These are phyloP conservation scores for Kodamaea lidongshanica DNA, from an alignment of 805 yeast species.

Conservation along the genomic window DNA sequence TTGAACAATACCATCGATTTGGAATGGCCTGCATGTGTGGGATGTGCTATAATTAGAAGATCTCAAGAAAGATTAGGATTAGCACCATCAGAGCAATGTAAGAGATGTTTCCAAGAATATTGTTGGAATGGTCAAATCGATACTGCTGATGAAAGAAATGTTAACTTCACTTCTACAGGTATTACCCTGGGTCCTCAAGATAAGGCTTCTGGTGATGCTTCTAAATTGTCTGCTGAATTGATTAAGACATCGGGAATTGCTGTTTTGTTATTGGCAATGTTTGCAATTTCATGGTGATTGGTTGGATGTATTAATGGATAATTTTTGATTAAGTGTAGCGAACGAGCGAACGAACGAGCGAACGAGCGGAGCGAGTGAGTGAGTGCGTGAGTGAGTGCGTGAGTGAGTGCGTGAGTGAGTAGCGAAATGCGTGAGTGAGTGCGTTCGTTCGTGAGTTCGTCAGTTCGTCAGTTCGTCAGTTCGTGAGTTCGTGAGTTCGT, in stretches of 20 bases:
- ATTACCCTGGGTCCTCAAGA: slow-evolving; percentile 24
- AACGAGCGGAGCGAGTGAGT: too few relatives aligned
- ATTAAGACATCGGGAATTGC: slow-evolving; percentile 16
- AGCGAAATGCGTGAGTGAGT: too few relatives aligned
- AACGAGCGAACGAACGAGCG: too few relatives aligned
- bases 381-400: too few relatives aligned
- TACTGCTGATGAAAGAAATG: slow-evolving; percentile 12
- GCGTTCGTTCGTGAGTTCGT: too few relatives aligned
- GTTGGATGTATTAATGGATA: too few relatives aligned
- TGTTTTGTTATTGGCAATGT: slow-evolving; percentile 14
- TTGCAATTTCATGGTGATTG: slow-evolving; percentile 9
- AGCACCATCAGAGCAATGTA: slow-evolving; percentile 18
- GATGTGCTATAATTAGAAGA: slow-evolving; percentile 21
- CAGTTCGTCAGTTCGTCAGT: too few relatives aligned
- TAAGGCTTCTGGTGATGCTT: slow-evolving; percentile 16
- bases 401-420: too few relatives aligned
- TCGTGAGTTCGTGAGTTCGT: too few relatives aligned
- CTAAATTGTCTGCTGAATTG: slow-evolving; percentile 10
- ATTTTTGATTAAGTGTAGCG: too few relatives aligned
- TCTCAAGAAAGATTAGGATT: slow-evolving; percentile 19
- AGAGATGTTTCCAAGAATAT: slow-evolving; percentile 16
- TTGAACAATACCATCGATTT: slow-evolving; percentile 17
- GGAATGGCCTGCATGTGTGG: slow-evolving; percentile 20
- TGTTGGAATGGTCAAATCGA: slow-evolving; percentile 17
- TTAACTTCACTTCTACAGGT: slow-evolving; percentile 38